Conservation (phyloP, 495 filamentous ascomycete species). For the Astrocystis sublimbata region DNA sequence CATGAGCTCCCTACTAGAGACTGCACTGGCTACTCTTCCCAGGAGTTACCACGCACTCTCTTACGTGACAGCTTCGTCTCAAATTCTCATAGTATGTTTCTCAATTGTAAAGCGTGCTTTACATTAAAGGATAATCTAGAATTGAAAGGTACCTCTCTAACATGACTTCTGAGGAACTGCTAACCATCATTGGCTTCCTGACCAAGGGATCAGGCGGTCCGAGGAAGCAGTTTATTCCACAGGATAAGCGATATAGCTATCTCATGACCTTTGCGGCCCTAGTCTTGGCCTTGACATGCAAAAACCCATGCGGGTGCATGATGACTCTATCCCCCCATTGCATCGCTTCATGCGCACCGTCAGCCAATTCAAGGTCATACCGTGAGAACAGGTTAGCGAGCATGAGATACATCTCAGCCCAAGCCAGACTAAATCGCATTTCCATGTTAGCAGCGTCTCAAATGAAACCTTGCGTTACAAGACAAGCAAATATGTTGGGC, state of each 20-base stretch:
- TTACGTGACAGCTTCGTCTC: too few relatives aligned
- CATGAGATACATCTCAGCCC: background rate
- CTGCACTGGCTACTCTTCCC: too few relatives aligned
- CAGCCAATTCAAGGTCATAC: background rate
- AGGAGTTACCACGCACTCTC: too few relatives aligned
- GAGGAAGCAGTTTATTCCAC: too few relatives aligned
- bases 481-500: background rate
- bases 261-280: background rate
- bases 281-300: background rate
- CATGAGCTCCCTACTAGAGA: too few relatives aligned
- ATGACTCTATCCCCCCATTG: background rate
- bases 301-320: background rate
- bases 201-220: too few relatives aligned
- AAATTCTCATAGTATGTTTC: too few relatives aligned
- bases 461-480: background rate
- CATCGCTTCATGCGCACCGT: background rate
- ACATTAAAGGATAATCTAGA: too few relatives aligned
- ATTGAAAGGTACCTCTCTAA: too few relatives aligned
- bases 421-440: background rate
- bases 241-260: background rate
- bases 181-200: too few relatives aligned
- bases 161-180: too few relatives aligned
- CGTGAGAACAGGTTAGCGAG: background rate
- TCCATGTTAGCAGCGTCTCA: background rate
- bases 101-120: too few relatives aligned